Percentiles rank a stretch among this genome's conserved stretches.
Conservation (phyloP, 495 filamentous ascomycete genomes). For the Trichoderma erinaceum region DNA sequence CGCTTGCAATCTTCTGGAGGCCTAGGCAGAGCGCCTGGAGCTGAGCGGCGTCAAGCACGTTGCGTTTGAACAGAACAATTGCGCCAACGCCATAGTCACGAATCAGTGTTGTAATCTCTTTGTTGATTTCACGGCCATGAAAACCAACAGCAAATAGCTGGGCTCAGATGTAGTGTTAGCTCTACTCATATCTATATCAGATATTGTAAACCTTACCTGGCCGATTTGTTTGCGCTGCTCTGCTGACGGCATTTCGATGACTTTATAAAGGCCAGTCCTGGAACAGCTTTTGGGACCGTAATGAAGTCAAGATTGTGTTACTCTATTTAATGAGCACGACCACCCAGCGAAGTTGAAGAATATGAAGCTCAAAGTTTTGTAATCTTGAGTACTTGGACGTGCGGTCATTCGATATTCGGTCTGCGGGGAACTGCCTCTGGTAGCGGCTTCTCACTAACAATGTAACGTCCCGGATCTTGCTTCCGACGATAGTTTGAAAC, state of each 20-base stretch:
- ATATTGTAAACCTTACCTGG: slow-evolving; percentile 2
- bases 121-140: slow-evolving; percentile 2
- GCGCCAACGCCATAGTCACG: neutral
- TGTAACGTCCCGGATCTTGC: slow-evolving; percentile 1
- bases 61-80: slow-evolving; percentile 8
- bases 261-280: neutral
- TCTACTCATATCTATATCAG: neutral
- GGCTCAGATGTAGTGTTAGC: neutral
- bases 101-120: neutral
- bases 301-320: neutral
- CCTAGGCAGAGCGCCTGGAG: slow-evolving; percentile 3
- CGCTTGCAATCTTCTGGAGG: slow-evolving; percentile 1
- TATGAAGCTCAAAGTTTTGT: neutral
- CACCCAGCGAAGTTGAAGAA: neutral
- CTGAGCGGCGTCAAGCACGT: slow-evolving; percentile 7
- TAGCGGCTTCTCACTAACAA: neutral
- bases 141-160: slow-evolving; percentile 10
- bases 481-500: neutral
- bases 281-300: neutral
- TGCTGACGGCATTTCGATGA: neutral
- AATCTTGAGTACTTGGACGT: neutral
- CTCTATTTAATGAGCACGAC: neutral
- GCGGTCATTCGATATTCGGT: neutral
- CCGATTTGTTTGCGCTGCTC: slow-evolving; percentile 4
- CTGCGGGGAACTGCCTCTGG: neutral